Evolutionary conservation across 495 filamentous ascomycete species (phyloP).

Genomic region (Evernia prunastri): DNA sequence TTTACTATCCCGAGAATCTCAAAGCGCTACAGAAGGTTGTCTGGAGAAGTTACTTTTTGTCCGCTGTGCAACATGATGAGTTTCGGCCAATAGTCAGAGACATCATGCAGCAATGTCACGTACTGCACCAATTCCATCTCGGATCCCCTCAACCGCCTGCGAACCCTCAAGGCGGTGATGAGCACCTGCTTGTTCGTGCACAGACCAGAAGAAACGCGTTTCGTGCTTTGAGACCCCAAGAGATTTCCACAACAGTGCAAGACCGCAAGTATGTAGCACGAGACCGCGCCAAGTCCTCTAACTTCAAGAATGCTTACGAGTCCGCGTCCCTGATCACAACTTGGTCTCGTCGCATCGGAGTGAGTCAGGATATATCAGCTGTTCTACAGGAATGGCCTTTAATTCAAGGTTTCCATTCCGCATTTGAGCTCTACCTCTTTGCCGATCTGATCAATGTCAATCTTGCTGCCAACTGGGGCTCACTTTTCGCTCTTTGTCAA

Average conservation of each 20-base stretch:
- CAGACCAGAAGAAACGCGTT: neutral
- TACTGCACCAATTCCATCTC: constrained; percentile 30
- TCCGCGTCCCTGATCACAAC: constrained; percentile 28
- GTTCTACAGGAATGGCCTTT: constrained; percentile 33
- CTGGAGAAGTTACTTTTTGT: constrained; percentile 42
- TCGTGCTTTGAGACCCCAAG: neutral
- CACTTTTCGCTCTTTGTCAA: constrained; percentile 33
- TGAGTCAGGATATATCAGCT: constrained; percentile 27
- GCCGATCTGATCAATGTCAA: constrained; percentile 32
- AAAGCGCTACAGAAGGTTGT: constrained; percentile 43
- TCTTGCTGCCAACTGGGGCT: constrained; percentile 40
- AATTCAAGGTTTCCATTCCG: constrained; percentile 37
- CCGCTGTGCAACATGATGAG: constrained; percentile 49
- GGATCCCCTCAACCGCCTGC: neutral
- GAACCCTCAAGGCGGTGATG: neutral
- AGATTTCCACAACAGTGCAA: neutral
- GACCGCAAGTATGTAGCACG: constrained; percentile 22
- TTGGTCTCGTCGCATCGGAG: constrained; percentile 26
- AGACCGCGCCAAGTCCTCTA: constrained; percentile 5
- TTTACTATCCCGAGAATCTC: constrained; percentile 50
- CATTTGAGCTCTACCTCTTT: constrained; percentile 30
- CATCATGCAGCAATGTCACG: constrained; percentile 37
- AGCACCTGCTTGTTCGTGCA: constrained; percentile 15
- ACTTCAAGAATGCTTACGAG: constrained; percentile 29
- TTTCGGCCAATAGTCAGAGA: constrained; percentile 35